A percentile compares a stretch with the other conserved stretches of the same genome.
phyloP scores from a whole-genome alignment of 2,329 filamentous ascomycete species.

The Aspergillus novofumigatus region DNA sequence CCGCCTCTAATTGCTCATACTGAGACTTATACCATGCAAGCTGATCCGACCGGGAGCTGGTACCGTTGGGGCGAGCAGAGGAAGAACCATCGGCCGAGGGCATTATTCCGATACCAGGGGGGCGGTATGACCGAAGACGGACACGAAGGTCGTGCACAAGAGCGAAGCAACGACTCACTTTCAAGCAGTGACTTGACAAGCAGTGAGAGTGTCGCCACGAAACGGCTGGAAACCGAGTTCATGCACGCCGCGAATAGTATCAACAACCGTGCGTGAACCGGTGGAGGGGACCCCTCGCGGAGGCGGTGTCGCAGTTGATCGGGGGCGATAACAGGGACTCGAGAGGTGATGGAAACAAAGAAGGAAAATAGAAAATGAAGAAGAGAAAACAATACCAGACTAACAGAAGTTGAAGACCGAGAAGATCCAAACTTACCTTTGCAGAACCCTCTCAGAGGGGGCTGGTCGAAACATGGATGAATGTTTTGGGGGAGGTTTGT shows the following conservation, averaged over 20 bases:
- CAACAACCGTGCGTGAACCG: slow-evolving; percentile 14
- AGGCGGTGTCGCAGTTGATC: slow-evolving; percentile 34
- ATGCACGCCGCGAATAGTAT: slow-evolving; percentile 10
- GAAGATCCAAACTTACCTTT: slow-evolving; percentile 17
- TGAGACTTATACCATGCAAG: slow-evolving; percentile 93
- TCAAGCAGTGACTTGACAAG: background rate
- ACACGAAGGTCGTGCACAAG: background rate
- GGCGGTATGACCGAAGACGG: slow-evolving; percentile 12
- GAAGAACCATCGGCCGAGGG: slow-evolving; percentile 34
- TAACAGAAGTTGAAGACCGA: background rate
- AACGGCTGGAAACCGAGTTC: slow-evolving; percentile 4
- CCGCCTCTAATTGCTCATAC: slow-evolving; percentile 86
- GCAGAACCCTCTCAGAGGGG: slow-evolving; percentile 22
- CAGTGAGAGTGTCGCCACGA: slow-evolving; percentile 2
- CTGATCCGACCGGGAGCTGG: slow-evolving; percentile 60
- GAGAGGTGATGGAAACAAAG: slow-evolving; percentile 4
- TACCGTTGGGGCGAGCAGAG: slow-evolving; percentile 37
- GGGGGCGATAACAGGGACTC: slow-evolving; percentile 15
- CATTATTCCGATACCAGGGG: slow-evolving; percentile 29
- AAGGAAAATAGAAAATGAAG: background rate
- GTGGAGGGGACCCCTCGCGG: slow-evolving; percentile 22
- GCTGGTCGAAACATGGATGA: background rate
- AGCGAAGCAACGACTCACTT: background rate
- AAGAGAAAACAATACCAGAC: background rate
- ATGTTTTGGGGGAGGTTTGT: slow-evolving; percentile 4